These are phyloP conservation scores for Vaccinium macrocarpon DNA, from an alignment of 148 eudicot species.

Conservation along the genomic window DNA sequence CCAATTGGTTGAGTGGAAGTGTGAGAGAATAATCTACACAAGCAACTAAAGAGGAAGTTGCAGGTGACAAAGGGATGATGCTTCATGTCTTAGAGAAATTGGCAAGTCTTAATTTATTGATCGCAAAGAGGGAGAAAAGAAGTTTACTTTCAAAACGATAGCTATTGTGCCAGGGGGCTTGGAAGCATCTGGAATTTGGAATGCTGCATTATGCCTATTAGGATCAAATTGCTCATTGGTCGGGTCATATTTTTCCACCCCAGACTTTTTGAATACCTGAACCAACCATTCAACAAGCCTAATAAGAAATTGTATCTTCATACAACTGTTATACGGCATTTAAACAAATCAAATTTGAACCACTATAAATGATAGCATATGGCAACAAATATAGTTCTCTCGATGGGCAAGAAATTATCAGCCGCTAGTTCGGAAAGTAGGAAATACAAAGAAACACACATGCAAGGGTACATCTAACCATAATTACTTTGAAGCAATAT, in stretches of 20 bases:
- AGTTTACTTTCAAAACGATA: constrained; percentile 80
- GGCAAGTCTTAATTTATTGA: neutral
- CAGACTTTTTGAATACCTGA: constrained; percentile 80
- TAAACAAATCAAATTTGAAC: neutral
- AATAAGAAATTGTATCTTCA: too few relatives aligned
- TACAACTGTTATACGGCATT: neutral
- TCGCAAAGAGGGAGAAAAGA: neutral
- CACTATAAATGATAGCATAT: neutral
- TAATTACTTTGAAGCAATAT: neutral
- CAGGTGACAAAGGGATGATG: neutral
- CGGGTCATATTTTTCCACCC: constrained; percentile 78
- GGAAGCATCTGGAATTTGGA: constrained; percentile 86
- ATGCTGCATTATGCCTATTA: constrained; percentile 81
- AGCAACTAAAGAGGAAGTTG: neutral
- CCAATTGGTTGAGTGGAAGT: neutral
- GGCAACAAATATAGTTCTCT: neutral
- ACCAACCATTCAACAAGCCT: neutral
- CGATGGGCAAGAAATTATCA: neutral
- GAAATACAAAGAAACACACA: neutral
- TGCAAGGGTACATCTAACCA: neutral
- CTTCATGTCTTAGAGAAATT: neutral
- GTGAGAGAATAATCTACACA: neutral
- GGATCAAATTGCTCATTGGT: constrained; percentile 88
- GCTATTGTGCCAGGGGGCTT: constrained; percentile 82
- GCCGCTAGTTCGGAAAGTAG: neutral